These are phyloP conservation scores for Cylindrodendrum hubeiense DNA, from an alignment of 2,329 filamentous ascomycete species.

Conservation along the genomic window DNA sequence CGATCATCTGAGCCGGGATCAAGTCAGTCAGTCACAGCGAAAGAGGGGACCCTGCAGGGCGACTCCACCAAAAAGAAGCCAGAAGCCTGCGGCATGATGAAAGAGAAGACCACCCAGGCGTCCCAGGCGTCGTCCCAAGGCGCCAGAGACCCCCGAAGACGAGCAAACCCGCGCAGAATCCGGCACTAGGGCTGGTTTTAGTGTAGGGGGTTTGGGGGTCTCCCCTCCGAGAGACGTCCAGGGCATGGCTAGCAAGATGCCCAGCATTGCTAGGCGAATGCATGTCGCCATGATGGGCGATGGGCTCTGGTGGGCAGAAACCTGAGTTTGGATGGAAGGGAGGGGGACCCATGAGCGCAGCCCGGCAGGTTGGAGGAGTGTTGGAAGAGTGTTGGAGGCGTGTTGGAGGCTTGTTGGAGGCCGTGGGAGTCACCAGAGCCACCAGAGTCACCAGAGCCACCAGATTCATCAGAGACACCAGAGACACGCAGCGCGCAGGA, in stretches of 20 bases:
- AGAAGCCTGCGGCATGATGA: slow-evolving; percentile 23
- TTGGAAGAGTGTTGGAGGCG: neutral
- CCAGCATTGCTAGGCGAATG: slow-evolving; percentile 10
- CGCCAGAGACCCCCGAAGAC: neutral
- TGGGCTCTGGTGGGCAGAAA: neutral
- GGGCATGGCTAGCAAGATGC: slow-evolving; percentile 15
- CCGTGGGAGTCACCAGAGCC: neutral
- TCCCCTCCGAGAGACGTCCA: slow-evolving; percentile 7
- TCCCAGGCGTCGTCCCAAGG: neutral
- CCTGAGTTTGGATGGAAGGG: neutral
- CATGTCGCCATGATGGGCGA: slow-evolving; percentile 4
- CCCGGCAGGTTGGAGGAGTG: neutral
- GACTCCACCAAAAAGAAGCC: slow-evolving; percentile 20
- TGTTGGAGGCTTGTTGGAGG: neutral
- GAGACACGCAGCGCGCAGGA: neutral
- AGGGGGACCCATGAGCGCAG: too few relatives aligned
- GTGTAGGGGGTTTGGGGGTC: neutral
- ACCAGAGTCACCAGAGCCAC: neutral
- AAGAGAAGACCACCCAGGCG: neutral
- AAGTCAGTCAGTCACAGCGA: neutral
- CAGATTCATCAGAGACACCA: neutral
- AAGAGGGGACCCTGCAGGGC: slow-evolving; percentile 20
- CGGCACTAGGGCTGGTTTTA: slow-evolving; percentile 6
- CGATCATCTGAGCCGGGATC: slow-evolving; percentile 8
- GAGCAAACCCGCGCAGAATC: slow-evolving; percentile 3